Evolutionary conservation across 164 flowering plant species (phyloP).

Genomic region (Protea cynaroides): DNA sequence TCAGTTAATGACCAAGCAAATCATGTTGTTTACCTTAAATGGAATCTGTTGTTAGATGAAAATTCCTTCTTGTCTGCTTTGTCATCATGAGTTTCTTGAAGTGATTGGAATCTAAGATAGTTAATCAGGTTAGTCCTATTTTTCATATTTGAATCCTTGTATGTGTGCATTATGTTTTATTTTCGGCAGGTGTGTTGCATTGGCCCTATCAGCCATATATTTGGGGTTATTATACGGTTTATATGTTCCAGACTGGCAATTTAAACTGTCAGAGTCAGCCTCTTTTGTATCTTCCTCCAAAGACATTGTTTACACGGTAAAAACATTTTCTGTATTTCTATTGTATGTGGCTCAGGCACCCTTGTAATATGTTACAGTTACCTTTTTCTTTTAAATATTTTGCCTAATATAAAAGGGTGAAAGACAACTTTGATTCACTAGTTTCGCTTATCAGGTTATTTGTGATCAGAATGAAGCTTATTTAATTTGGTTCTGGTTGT

Average conservation of each 20-base stretch:
- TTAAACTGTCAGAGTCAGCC: slow-evolving; percentile 25
- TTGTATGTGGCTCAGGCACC: neutral
- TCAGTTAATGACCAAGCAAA: neutral
- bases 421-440: no score
- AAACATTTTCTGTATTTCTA: slow-evolving; percentile 8
- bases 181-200: slow-evolving; percentile 38
- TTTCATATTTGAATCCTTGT: neutral
- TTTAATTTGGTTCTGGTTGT: no score
- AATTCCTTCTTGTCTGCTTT: neutral
- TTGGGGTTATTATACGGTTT: slow-evolving; percentile 42
- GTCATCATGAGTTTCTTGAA: neutral
- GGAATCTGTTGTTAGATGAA: neutral
- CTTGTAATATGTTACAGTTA: neutral
- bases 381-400: no score
- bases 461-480: no score
- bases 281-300: slow-evolving; percentile 19
- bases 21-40: neutral
- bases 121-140: neutral
- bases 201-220: slow-evolving; percentile 34
- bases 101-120: neutral
- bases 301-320: slow-evolving; percentile 28
- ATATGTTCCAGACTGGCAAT: slow-evolving; percentile 75
- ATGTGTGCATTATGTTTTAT: neutral
- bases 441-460: no score
- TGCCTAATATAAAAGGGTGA: no score